Conservation (phyloP, 805 yeast genomes). For the Barnettozyma siamensis region DNA sequence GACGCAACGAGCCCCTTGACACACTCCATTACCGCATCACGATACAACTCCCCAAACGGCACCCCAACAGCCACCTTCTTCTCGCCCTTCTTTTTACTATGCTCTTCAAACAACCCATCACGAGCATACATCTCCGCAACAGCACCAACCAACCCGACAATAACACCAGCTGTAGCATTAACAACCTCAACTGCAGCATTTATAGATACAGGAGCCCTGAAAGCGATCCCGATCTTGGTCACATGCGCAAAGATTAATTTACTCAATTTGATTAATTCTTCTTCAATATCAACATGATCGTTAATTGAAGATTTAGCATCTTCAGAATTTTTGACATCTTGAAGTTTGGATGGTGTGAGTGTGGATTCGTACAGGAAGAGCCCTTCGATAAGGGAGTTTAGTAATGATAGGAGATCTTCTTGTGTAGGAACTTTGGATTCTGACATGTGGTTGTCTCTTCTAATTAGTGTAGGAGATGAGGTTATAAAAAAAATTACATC, state of each 20-base stretch:
- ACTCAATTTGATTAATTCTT: slow-evolving; percentile 54
- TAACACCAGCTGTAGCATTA: slow-evolving; percentile 38
- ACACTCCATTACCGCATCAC: slow-evolving; percentile 16
- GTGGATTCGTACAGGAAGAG: slow-evolving; percentile 12
- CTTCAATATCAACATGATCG: slow-evolving; percentile 27
- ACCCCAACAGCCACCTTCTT: slow-evolving; percentile 24
- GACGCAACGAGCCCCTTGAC: slow-evolving; percentile 15
- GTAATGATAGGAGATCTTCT: slow-evolving; percentile 15
- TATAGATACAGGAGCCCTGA: slow-evolving; percentile 49
- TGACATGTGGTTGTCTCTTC: neutral
- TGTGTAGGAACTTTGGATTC: slow-evolving; percentile 10
- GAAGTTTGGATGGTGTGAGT: slow-evolving; percentile 3
- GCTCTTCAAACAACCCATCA: neutral
- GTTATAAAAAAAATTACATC: too few relatives aligned
- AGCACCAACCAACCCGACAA: slow-evolving; percentile 42
- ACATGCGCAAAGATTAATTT: slow-evolving; percentile 65
- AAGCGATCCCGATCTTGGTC: slow-evolving; percentile 70
- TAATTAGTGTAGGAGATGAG: too few relatives aligned
- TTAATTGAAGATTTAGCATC: slow-evolving; percentile 13
- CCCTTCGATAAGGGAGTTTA: slow-evolving; percentile 18
- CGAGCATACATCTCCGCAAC: slow-evolving; percentile 30
- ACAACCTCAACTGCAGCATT: slow-evolving; percentile 46
- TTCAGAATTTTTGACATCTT: neutral
- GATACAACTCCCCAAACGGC: slow-evolving; percentile 28
- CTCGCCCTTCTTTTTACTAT: too few relatives aligned